Evolutionary conservation across 2,329 filamentous ascomycete genomes (phyloP), one percentile per base, ranked within the genome.

Genomic region (Cercospora sesami): DNA sequence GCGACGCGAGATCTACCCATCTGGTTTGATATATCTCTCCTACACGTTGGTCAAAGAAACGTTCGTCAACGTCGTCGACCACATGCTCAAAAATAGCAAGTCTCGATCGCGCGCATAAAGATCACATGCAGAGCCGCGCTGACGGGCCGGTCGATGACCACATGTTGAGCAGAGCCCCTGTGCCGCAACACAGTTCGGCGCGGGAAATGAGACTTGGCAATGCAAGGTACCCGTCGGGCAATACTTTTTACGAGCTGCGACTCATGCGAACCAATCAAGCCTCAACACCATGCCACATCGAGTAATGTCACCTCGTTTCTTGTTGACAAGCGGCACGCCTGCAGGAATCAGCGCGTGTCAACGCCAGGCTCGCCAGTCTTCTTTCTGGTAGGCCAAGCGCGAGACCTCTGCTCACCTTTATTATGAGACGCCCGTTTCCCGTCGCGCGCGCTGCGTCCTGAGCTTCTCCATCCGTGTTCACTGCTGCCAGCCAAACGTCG

Each of bases 141-240:
- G 39, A 63, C 60, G 36, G 45, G 26, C 60, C 36, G 36, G 60
- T 18, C 21, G 42, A 21, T 18, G 36, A 53, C 48, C 53, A 30
- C 53, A 57, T 31, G 28, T 64, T 64, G 51, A 64, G 39, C 26
- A 59, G 21, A 31, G 55, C 42, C 42, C 57, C 63, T 48, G 14
- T 57, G 45, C 48, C 31, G 28, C 21, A 6, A 42, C 30, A 36
- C 26, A 57, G 57, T 51, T 48, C 60, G 36, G 30, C 51, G 21
- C 45, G 60, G 33, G 66, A 68, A 64, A 68, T 68, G 55, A 57
- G 61, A 28, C 57, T 64, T 63, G 57, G 60, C 66, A 26, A 63
- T 42, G 65, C 65, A 64, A 67, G 65, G 65, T 58, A 58, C 45
- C 42, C 55, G 53, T 59, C 61, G 65, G 26, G 26, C 60, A 63